Evolutionary conservation across 2,329 filamentous ascomycete genomes (phyloP).

Genomic region (Aschersonia sp.): DNA sequence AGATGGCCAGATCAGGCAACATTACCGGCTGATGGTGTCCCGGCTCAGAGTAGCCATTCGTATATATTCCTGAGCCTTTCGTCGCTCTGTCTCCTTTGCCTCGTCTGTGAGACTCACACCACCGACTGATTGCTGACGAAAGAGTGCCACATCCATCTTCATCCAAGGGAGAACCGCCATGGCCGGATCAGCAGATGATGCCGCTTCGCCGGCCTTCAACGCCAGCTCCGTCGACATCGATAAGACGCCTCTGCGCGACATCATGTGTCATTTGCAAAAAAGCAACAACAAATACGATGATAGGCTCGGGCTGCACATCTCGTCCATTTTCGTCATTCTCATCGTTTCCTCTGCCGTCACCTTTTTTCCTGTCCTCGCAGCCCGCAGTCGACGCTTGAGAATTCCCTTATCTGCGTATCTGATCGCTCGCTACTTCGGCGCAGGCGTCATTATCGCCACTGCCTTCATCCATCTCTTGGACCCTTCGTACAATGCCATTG

Average conservation of each 20-base stretch:
- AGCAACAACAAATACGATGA: conserved; percentile 39
- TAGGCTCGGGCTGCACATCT: conserved; percentile 60
- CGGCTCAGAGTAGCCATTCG: too few species aligned
- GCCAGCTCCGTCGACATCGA: conserved; percentile 53
- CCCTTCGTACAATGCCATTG: conserved; percentile 60
- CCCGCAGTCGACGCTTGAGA: conserved; percentile 40
- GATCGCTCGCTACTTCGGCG: conserved; percentile 81
- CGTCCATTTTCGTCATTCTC: conserved; percentile 79
- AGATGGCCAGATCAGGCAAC: too few species aligned
- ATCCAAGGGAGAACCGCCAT: not conserved
- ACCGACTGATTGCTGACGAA: too few species aligned
- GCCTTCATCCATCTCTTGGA: conserved; percentile 82
- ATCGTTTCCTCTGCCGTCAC: conserved; percentile 55
- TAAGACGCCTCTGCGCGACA: conserved; percentile 9
- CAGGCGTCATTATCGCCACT: conserved; percentile 84
- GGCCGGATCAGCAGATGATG: conserved; percentile 2
- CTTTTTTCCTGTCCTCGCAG: conserved; percentile 58
- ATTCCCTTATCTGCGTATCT: conserved; percentile 68
- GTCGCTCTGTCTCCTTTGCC: too few species aligned
- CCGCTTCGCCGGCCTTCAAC: conserved; percentile 30
- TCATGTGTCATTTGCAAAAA: conserved; percentile 35
- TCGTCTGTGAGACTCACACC: too few species aligned
- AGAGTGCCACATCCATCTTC: not conserved
- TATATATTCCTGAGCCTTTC: too few species aligned
- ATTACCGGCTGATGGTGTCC: too few species aligned